Conservation (phyloP, 2,329 filamentous ascomycete genomes). For the Parafenestella ontariensis region DNA sequence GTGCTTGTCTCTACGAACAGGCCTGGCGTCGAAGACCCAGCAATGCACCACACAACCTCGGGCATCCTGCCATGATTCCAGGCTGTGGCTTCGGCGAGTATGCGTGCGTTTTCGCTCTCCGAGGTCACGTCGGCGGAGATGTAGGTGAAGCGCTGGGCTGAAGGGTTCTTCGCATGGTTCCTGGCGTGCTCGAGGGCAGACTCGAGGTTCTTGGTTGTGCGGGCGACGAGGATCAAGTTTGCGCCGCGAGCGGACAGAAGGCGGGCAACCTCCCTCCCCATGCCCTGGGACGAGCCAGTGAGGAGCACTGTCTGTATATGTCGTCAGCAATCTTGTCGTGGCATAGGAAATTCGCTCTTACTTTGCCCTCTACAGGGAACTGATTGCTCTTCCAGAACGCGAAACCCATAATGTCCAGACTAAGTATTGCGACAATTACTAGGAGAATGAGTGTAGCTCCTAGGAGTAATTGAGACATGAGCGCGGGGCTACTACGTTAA, state of each 20-base stretch:
- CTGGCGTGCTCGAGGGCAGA: conserved; percentile 71
- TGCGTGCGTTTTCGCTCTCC: conserved; percentile 70
- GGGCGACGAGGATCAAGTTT: conserved; percentile 83
- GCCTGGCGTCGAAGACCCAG: conserved; percentile 74
- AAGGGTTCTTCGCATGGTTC: conserved; percentile 69
- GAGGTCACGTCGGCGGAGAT: conserved; percentile 83
- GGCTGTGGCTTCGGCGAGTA: conserved; percentile 73
- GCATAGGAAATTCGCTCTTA: conserved; percentile 50
- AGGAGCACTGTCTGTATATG: conserved; percentile 76
- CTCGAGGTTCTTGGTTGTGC: conserved; percentile 77
- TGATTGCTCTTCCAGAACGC: conserved; percentile 71
- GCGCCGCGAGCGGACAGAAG: conserved; percentile 84
- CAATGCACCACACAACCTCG: conserved; percentile 91
- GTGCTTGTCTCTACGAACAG: conserved; percentile 80
- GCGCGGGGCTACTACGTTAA: conserved; percentile 9
- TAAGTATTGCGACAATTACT: conserved; percentile 47
- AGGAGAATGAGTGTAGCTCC: conserved; percentile 46
- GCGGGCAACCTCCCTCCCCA: conserved; percentile 78
- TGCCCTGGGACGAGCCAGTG: conserved; percentile 91
- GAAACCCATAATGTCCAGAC: conserved; percentile 68
- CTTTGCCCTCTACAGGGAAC: conserved; percentile 85
- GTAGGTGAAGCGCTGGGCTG: conserved; percentile 78
- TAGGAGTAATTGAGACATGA: conserved; percentile 48
- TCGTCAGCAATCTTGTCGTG: neutral
- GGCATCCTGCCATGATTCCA: conserved; percentile 80